Percentiles rank a stretch among this genome's conserved stretches.
Evolutionary conservation across 2,329 filamentous ascomycete genomes (phyloP).

Genomic region (Pseudogymnoascus destructans): DNA sequence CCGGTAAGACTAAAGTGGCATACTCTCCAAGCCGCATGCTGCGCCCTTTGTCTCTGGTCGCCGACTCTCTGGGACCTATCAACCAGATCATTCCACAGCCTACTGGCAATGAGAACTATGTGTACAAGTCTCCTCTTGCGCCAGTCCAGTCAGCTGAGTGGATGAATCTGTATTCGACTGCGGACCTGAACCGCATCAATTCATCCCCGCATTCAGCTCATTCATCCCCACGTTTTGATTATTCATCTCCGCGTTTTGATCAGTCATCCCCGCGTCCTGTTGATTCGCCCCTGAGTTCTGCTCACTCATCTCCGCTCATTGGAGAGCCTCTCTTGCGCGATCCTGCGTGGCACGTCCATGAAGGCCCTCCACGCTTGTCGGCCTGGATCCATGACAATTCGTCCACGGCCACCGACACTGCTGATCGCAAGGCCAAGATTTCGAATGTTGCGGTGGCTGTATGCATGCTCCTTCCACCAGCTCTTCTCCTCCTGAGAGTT

Average conservation of each 20-base stretch:
- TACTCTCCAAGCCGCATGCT: neutral
- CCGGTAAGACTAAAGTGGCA: neutral
- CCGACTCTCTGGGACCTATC: neutral
- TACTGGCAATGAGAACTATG: conserved; percentile 13
- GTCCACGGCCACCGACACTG: conserved; percentile 11
- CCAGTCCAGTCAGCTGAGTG: conserved; percentile 20
- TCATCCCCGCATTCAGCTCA: neutral
- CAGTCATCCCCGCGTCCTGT: neutral
- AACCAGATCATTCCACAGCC: neutral
- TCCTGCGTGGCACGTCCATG: neutral
- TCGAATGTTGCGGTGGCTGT: conserved; percentile 18
- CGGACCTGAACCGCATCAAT: conserved; percentile 16
- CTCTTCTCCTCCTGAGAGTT: conserved; percentile 19
- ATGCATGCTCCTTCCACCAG: conserved; percentile 22
- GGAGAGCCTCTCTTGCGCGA: neutral
- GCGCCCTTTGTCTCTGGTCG: neutral
- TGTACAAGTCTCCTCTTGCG: conserved; percentile 22
- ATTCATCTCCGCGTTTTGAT: neutral
- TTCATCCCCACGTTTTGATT: neutral
- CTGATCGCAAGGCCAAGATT: conserved; percentile 15
- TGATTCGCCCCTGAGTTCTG: neutral
- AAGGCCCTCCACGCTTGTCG: conserved; percentile 16
- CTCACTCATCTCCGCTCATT: neutral
- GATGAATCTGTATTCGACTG: conserved; percentile 20
- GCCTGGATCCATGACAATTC: conserved; percentile 15